These are phyloP conservation scores for Byssochlamys sp. DNA, from an alignment of 2,329 filamentous ascomycete genomes.

Conservation along the genomic window DNA sequence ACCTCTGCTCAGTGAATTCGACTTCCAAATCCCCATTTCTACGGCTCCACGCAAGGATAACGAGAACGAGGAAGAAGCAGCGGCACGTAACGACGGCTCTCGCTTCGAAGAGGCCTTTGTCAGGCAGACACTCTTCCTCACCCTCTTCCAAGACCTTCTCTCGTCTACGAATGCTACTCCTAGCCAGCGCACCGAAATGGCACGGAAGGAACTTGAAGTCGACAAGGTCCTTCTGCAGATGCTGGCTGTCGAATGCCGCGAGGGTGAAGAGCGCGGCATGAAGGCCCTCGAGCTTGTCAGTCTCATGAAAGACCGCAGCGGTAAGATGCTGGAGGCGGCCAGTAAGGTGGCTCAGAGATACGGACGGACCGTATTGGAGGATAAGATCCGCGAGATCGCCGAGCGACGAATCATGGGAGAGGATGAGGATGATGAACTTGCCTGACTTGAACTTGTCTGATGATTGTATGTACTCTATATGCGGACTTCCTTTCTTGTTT, in stretches of 20 bases:
- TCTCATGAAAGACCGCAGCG: slow-evolving; percentile 72
- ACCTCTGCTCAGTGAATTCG: slow-evolving; percentile 83
- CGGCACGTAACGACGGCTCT: slow-evolving; percentile 23
- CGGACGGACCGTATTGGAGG: slow-evolving; percentile 65
- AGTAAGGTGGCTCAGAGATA: slow-evolving; percentile 82
- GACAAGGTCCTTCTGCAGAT: slow-evolving; percentile 86
- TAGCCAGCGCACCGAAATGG: slow-evolving; percentile 57
- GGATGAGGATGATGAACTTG: slow-evolving; percentile 46
- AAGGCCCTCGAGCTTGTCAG: slow-evolving; percentile 82
- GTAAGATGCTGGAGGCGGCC: slow-evolving; percentile 84
- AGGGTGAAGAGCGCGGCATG: slow-evolving; percentile 89
- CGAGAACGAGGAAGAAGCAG: slow-evolving; percentile 30
- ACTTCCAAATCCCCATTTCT: slow-evolving; percentile 73
- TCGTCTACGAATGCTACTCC: slow-evolving; percentile 56
- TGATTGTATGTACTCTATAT: background rate
- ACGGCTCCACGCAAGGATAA: slow-evolving; percentile 37
- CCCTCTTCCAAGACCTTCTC: slow-evolving; percentile 66
- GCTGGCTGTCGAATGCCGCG: slow-evolving; percentile 78
- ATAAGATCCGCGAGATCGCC: slow-evolving; percentile 81
- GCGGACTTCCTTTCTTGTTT: background rate
- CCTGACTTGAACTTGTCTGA: slow-evolving; percentile 11
- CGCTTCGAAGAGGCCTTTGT: slow-evolving; percentile 74
- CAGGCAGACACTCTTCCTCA: slow-evolving; percentile 59
- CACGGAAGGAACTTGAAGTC: slow-evolving; percentile 67
- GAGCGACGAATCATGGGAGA: slow-evolving; percentile 58